phyloP scores from a whole-genome alignment of 345 rosid genomes.

The Lepidium didymum region DNA sequence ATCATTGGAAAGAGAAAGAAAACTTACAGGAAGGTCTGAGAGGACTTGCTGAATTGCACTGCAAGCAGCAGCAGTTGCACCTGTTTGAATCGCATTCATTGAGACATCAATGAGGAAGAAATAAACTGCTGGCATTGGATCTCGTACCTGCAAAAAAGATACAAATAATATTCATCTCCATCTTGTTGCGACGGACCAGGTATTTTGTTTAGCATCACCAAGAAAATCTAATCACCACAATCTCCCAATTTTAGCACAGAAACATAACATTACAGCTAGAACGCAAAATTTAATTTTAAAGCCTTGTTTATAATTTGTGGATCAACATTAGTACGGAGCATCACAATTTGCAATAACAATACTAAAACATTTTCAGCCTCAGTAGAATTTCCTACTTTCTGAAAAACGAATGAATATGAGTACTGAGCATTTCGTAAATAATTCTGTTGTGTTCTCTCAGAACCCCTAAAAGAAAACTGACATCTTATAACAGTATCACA shows the following conservation, averaged over 20 bases:
- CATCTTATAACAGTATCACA: not conserved
- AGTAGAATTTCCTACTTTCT: not conserved
- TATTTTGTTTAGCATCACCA: not conserved
- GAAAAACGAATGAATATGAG: not conserved
- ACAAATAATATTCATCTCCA: slow-evolving; percentile 9
- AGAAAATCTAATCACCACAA: not conserved
- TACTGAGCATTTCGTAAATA: not conserved
- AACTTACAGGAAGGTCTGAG: slow-evolving; percentile 87
- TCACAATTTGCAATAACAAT: not conserved
- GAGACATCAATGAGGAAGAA: slow-evolving; percentile 96
- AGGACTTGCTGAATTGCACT: slow-evolving; percentile 90
- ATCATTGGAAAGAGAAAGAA: not conserved
- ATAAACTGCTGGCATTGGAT: slow-evolving; percentile 95
- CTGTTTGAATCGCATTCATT: slow-evolving; percentile 87
- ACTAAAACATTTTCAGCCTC: not conserved
- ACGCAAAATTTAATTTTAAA: not conserved
- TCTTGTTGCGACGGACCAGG: slow-evolving; percentile 6
- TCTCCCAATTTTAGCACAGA: not conserved
- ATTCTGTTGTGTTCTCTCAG: not conserved
- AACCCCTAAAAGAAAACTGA: not conserved
- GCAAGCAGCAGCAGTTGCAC: slow-evolving; percentile 98
- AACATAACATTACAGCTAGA: not conserved
- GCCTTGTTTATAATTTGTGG: not conserved
- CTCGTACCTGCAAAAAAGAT: slow-evolving; percentile 62
- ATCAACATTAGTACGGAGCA: not conserved